Evolutionary conservation across 129 eudicot species (phyloP).

Genomic region (Flaveria sonorensis): DNA sequence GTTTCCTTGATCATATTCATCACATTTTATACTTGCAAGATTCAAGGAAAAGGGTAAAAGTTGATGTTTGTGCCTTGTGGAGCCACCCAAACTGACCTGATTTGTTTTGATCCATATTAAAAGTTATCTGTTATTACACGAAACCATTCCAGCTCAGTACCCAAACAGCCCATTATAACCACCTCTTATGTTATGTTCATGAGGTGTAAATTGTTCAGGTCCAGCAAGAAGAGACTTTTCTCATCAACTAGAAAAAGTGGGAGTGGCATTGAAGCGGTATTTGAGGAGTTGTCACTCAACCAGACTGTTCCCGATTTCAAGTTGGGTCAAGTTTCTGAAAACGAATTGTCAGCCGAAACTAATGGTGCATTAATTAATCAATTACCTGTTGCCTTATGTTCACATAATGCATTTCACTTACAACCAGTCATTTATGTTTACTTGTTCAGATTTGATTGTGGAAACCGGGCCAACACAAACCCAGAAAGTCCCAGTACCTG

Average conservation of each 20-base stretch:
- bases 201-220: constrained; percentile 39
- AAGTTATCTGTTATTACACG: background rate
- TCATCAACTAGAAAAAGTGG: constrained; percentile 59
- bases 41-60: background rate
- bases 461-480: constrained; percentile 42
- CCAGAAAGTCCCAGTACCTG: constrained; percentile 42
- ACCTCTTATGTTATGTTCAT: background rate
- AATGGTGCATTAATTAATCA: constrained; percentile 35
- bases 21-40: background rate
- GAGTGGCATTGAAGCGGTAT: constrained; percentile 69
- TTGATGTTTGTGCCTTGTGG: background rate
- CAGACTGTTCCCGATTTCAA: constrained; percentile 54
- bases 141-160: background rate
- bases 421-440: background rate
- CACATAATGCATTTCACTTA: background rate
- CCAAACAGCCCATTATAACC: background rate
- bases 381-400: background rate
- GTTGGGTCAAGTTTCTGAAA: constrained; percentile 49
- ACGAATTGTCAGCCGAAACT: constrained; percentile 41
- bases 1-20: background rate
- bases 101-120: background rate
- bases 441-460: constrained; percentile 54
- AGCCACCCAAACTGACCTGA: background rate
- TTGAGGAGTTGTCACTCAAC: constrained; percentile 60
- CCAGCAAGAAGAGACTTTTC: constrained; percentile 59